Evolutionary conservation across 2,329 filamentous ascomycete genomes (phyloP), one percentile per base, ranked within the genome.

Genomic region (Fusarium citri): DNA sequence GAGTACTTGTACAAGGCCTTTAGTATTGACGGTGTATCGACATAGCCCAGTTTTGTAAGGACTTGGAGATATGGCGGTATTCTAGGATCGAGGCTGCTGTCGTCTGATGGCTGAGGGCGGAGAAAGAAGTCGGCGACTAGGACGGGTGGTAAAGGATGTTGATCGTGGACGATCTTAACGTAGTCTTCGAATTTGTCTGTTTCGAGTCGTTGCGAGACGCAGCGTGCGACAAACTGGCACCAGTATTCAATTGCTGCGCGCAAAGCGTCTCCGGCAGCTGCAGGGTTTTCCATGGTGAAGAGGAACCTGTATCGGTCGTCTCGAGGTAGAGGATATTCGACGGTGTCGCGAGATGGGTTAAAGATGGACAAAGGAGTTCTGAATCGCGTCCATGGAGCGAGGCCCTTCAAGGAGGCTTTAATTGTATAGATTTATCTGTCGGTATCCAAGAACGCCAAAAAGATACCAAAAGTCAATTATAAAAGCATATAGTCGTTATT

Each of bases 51-150:
- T 31, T 83, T 79, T 45, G 86, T 81, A 48, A 91, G 83, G 20
- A 83, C 80, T 68, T 89, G 83, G 12, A 91, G 76, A 74, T 90
- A 92, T n/a, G 81, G 83, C 1, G 85, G 83, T 11, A 90, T 82
- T 66, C 88, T 85, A 11, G 87, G 86, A 69, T 91, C 88, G 72
- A 89, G 84, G 59, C 80, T 84, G 73, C 86, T 80, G 69, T 78
- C 74, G 72, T 84, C 84, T 51, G 78, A 76, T 22, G 81, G 78
- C 45, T 83, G 83, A 5, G 89, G 89, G 25, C 84, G 84, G 42
- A 92, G 80, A 71, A 89, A 85, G 55, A 91, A 77, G 69, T 89
- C 84, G 79, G 88, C 87, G 67, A 91, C 79, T 60, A 82, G 77
- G 14, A 79, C 68, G 10, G 87, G 80, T 6, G 85, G 81, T 12